Base-by-base conservation (phyloP, 83 land plant genomes). In the Diphasiastrum complanatum region DNA sequence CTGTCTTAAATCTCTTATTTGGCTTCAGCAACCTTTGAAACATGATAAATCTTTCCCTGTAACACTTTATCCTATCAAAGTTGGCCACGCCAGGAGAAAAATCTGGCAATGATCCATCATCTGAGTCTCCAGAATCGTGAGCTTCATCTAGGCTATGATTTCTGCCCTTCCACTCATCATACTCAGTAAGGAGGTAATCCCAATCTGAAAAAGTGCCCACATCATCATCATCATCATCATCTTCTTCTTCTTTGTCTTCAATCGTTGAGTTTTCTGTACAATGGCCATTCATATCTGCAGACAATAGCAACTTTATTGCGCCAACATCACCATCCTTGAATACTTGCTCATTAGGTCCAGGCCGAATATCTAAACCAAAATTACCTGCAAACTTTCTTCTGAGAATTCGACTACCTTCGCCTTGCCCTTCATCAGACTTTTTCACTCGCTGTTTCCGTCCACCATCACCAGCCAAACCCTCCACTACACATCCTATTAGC, bases 141-240 rank as follows among this genome's bases (percentile, higher is more conserved):
- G 10, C 45, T 33, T 36, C 47, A 1, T 36, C 29, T 3, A 40
- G 12, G 14, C 50, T 19, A 47, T 19, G 18, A 14, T 47, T 25
- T 47, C 23, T 14, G 24, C 50, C 50, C 23, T 47, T 47, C n/a
- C n/a, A n/a, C n/a, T n/a, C n/a, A n/a, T n/a, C n/a, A n/a, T n/a
- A n/a, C 6, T 53, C 57, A 3, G 3, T 25, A 53, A 3, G 30
- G 11, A 53, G 11, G 5, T 29, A 28, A 28, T 53, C 57, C 57
- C 57, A 53, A 16, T 53, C 57, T 25, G 57, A 10, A 25, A 53
- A 3, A 2, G 30, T 53, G 25, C 32, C 57, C 16, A 26, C 57
- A 53, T 53, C 57, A 16, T 53, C 57, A 49, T 49, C 51, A 53
- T 59, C 61, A 37, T 59, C 61, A 34, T 33, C 61, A 14, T 35